Evolutionary conservation across 768 basidiomycete genomes (phyloP).

Genomic region (Serendipita indica): DNA sequence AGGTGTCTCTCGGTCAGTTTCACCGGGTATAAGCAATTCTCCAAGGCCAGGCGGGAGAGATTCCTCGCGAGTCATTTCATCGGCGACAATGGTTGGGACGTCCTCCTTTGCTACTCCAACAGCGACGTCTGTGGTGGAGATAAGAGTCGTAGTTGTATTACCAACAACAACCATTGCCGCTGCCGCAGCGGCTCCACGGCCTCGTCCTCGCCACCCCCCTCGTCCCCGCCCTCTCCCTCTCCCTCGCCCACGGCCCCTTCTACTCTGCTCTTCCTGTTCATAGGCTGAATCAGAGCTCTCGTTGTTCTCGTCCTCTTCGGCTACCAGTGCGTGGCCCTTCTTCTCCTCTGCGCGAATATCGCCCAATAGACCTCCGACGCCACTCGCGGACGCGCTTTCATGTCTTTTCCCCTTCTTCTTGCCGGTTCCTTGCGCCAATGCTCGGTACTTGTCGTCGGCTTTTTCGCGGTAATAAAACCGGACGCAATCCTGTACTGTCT

Average conservation of each 20-base stretch:
- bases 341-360: slow-evolving; percentile 8
- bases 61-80: not conserved
- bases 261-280: slow-evolving; percentile 3
- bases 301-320: not conserved
- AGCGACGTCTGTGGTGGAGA: not conserved
- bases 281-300: slow-evolving; percentile 7
- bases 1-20: not conserved
- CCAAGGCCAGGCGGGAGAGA: not conserved
- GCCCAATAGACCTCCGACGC: not conserved
- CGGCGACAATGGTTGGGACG: not conserved
- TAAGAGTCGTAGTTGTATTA: not conserved
- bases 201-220: not conserved
- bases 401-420: slow-evolving; percentile 6
- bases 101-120: no score
- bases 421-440: not conserved
- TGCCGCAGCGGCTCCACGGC: not conserved
- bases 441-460: slow-evolving; percentile 7
- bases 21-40: not conserved
- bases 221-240: slow-evolving; percentile 1
- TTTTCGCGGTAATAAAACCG: slow-evolving; percentile 6
- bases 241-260: not conserved
- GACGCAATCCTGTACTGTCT: slow-evolving; percentile 1
- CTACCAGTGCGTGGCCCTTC: not conserved
- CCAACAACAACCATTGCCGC: not conserved
- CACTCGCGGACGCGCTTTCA: not conserved